phyloP scores from a whole-genome alignment of 2,329 filamentous ascomycete genomes.

The Hypoxylon sp. region DNA sequence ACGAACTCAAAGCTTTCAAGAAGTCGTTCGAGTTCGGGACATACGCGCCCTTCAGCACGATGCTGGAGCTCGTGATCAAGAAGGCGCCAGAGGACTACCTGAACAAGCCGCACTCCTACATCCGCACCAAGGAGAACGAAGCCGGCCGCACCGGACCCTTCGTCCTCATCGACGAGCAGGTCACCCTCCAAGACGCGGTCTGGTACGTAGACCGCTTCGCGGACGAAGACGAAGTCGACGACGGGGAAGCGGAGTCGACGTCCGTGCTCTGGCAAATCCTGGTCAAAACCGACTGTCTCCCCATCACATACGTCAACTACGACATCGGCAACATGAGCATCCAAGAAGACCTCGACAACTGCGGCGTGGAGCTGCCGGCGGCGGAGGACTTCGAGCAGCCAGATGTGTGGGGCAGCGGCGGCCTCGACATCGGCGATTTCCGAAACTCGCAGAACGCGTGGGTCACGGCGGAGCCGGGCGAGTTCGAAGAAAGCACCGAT shows the following conservation, averaged over 20 bases:
- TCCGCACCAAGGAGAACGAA: conserved; percentile 44
- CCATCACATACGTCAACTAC: conserved; percentile 45
- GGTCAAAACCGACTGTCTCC: conserved; percentile 42
- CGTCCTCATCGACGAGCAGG: conserved; percentile 43
- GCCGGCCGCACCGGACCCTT: conserved; percentile 42
- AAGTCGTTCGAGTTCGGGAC: conserved; percentile 45
- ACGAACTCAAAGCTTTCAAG: conserved; percentile 41
- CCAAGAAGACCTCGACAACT: conserved; percentile 43
- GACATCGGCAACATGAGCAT: conserved; percentile 46
- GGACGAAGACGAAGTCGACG: conserved; percentile 36
- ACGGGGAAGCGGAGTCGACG: conserved; percentile 36
- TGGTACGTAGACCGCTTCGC: conserved; percentile 48
- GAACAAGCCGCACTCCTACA: conserved; percentile 42
- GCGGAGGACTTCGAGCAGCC: conserved; percentile 36
- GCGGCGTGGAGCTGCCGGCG: conserved; percentile 41
- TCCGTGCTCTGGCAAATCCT: conserved; percentile 47
- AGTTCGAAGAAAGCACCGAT: conserved; percentile 47
- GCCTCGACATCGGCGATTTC: conserved; percentile 32
- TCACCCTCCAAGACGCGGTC: conserved; percentile 28
- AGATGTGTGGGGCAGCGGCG: conserved; percentile 22
- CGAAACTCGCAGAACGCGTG: conserved; percentile 13
- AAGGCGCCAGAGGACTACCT: conserved; percentile 43
- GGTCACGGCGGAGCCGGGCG: conserved; percentile 42
- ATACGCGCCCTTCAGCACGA: conserved; percentile 39
- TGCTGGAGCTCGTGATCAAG: conserved; percentile 46